Evolutionary conservation across 1,284 basidiomycete genomes (phyloP).

Genomic region (Crepidotus sp.): DNA sequence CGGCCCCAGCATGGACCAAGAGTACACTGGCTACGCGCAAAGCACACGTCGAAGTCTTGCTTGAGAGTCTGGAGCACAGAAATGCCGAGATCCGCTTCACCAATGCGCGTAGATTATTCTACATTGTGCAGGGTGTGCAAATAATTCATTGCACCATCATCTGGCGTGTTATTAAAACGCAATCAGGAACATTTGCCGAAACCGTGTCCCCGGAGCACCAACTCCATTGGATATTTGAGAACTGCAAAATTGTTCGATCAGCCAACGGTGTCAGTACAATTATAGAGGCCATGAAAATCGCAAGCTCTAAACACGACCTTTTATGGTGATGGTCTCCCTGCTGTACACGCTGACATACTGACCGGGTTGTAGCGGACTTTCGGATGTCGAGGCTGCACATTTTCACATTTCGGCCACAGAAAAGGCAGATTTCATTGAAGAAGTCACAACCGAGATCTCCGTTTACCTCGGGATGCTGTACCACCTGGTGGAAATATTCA

Average conservation of each 20-base stretch:
- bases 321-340: conserved; percentile 45
- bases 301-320: conserved; percentile 81
- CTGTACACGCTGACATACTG: conserved; percentile 5
- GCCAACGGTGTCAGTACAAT: conserved; percentile 82
- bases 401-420: conserved; percentile 62
- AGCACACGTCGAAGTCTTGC: conserved; percentile 67
- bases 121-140: conserved; percentile 77
- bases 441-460: conserved; percentile 84
- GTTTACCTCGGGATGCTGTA: conserved; percentile 91
- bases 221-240: conserved; percentile 92
- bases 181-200: conserved; percentile 82
- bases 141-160: conserved; percentile 18
- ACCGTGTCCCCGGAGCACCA: conserved; percentile 90
- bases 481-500: conserved; percentile 87
- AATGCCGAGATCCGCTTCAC: conserved; percentile 78
- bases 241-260: conserved; percentile 78
- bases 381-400: conserved; percentile 61
- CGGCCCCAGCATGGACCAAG: conserved; percentile 67
- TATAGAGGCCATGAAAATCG: conserved; percentile 84
- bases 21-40: conserved; percentile 52
- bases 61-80: conserved; percentile 81
- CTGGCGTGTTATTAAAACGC: conserved; percentile 16
- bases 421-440: conserved; percentile 73
- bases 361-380: conserved; percentile 44
- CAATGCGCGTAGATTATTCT: conserved; percentile 81